Percentiles rank a stretch among this genome's conserved stretches.
phyloP scores from a whole-genome alignment of 2,329 filamentous ascomycete species.

The Ploettnerulaceae sp. region DNA sequence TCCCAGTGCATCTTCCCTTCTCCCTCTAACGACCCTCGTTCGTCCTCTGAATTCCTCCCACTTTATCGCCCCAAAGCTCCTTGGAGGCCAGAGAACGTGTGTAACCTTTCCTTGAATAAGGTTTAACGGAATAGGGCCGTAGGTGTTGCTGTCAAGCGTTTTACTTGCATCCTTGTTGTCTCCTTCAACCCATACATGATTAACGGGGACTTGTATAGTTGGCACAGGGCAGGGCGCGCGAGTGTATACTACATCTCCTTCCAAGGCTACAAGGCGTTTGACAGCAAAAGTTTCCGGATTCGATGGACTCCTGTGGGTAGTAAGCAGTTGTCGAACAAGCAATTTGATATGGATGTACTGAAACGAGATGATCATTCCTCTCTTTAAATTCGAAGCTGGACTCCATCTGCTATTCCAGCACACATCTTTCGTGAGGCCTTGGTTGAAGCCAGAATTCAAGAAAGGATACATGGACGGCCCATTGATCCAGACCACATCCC shows the following conservation, averaged over 20 bases:
- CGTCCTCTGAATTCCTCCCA: constrained; percentile 48
- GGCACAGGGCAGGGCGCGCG: constrained; percentile 53
- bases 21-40: constrained; percentile 39
- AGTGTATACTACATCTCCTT: constrained; percentile 71
- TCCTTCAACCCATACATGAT: constrained; percentile 93
- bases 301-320: constrained; percentile 52
- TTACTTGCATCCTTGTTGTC: constrained; percentile 59
- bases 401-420: constrained; percentile 56
- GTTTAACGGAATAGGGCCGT: constrained; percentile 74
- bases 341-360: constrained; percentile 46
- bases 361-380: constrained; percentile 73
- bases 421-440: constrained; percentile 49
- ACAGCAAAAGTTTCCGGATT: constrained; percentile 66
- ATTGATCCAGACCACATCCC: constrained; percentile 51
- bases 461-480: constrained; percentile 74
- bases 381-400: constrained; percentile 51
- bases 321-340: not conserved
- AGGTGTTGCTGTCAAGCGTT: constrained; percentile 81
- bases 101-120: constrained; percentile 72
- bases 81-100: constrained; percentile 65
- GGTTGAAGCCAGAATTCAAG: constrained; percentile 62
- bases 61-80: constrained; percentile 51
- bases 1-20: constrained; percentile 19
- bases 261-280: constrained; percentile 78
- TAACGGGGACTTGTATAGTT: constrained; percentile 64